Evolutionary conservation across 2,329 filamentous ascomycete genomes (phyloP).

Genomic region (Fusarium falciforme): DNA sequence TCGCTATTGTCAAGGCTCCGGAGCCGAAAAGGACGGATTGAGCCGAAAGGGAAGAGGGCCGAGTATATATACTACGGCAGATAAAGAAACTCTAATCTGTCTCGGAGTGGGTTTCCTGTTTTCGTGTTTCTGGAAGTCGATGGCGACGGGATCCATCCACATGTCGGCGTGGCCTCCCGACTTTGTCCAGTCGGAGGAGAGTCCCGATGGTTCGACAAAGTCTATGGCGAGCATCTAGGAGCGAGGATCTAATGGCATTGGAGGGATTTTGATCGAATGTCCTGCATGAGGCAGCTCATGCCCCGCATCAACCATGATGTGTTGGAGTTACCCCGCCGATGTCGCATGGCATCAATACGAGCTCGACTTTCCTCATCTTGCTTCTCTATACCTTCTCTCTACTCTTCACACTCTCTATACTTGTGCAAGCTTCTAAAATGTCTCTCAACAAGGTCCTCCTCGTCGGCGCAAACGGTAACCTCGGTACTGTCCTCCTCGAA

Average conservation of each 20-base stretch:
- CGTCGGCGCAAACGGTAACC: slow-evolving; percentile 52
- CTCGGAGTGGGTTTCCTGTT: not conserved
- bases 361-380: not conserved
- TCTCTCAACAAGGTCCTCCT: slow-evolving; percentile 49
- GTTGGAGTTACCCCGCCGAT: slow-evolving; percentile 24
- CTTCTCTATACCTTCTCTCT: not conserved
- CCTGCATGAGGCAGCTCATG: not conserved
- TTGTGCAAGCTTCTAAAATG: slow-evolving; percentile 14
- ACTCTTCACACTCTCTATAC: not conserved
- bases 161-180: slow-evolving; percentile 21
- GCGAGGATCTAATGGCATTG: not conserved
- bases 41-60: not conserved
- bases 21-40: not conserved
- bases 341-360: slow-evolving; percentile 2
- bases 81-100: not conserved
- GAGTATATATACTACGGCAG: not conserved
- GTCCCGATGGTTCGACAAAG: slow-evolving; percentile 6
- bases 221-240: not conserved
- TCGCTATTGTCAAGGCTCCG: not conserved
- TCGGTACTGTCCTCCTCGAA: slow-evolving; percentile 53
- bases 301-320: slow-evolving; percentile 21
- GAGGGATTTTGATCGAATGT: not conserved
- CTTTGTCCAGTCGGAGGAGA: slow-evolving; percentile 10
- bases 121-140: slow-evolving; percentile 2
- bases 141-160: not conserved